These are phyloP conservation scores for Komagataella pseudopastoris DNA, from an alignment of 805 yeast species.

Conservation along the genomic window DNA sequence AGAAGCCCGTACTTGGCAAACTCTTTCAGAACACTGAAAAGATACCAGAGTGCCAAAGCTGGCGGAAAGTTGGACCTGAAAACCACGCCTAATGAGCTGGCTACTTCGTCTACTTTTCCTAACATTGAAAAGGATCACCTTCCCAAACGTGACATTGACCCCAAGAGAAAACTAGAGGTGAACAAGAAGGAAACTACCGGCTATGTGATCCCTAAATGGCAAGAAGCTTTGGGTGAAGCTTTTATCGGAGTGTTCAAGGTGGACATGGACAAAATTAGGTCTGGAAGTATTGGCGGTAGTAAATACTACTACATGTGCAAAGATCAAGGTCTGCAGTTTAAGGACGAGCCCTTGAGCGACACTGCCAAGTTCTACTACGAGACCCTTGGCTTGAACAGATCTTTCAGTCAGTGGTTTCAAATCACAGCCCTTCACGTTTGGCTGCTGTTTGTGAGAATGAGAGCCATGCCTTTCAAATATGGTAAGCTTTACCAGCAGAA, in stretches of 20 bases:
- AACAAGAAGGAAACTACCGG: constrained; percentile 16
- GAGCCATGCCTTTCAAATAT: constrained; percentile 86
- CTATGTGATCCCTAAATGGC: constrained; percentile 29
- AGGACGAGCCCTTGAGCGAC: constrained; percentile 56
- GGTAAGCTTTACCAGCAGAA: constrained; percentile 88
- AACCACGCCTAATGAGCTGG: constrained; percentile 14
- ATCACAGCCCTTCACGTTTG: constrained; percentile 84
- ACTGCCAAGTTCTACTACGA: constrained; percentile 80
- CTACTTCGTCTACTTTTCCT: constrained; percentile 19
- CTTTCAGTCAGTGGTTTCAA: constrained; percentile 95
- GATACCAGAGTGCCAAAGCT: neutral
- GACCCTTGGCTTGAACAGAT: constrained; percentile 65
- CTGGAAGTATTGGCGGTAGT: constrained; percentile 92
- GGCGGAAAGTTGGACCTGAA: neutral
- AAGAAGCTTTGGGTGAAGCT: constrained; percentile 49
- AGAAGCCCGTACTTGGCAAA: neutral
- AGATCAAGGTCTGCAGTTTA: constrained; percentile 66
- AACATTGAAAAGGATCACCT: constrained; percentile 18
- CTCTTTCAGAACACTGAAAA: neutral
- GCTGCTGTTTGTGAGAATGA: constrained; percentile 89
- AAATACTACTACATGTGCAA: constrained; percentile 79
- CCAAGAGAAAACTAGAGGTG: constrained; percentile 15
- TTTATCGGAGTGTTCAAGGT: constrained; percentile 48
- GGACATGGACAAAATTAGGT: constrained; percentile 86
- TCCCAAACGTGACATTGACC: constrained; percentile 20